Evolutionary conservation across 352 stramenopile species (phyloP), one percentile per base, ranked within the genome.

Genomic region (Pythium utonaiense): DNA sequence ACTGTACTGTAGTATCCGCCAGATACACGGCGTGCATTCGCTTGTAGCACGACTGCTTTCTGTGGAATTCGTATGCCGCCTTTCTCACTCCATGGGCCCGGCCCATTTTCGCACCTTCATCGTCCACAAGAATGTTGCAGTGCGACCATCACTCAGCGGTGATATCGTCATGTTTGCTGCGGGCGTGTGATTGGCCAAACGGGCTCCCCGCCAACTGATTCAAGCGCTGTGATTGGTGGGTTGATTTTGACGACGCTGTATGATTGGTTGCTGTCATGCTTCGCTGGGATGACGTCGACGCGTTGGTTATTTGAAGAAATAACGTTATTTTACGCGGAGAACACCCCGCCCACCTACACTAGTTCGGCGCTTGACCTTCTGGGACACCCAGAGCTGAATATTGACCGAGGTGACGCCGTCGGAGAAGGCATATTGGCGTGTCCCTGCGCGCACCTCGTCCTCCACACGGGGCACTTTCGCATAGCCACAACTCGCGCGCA

Each of bases 131-230:
- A 61, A 61, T 31, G 19, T 53, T 59, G 38, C 38, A 19, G 0
- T 0, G 38, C 25, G 24, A 60, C 30, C 50, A 50, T 55, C 58
- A 64, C 41, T 64, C 57, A 49, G 45, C 10, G 17, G 8, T 40
- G 9, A 42, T 49, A 36, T 38, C 27, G 55, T 51, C 40, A 45
- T 31, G 17, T 24, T 38, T 55, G 31, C 21, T 53, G 24, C 30
- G 48, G 27, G 6, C n/a, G 25, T 38, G 6, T 34, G 57, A 64
- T 64, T 64, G 57, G 57, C 16, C 57, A 64, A 64, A 64, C 57
- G 55, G 13, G 19, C 40, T 22, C 21, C n/a, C 38, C 17, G 21
- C 51, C 4, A 19, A n/a, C 14, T 19, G 33, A 22, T 28, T 53
- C 24, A 33, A 21, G 24, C 17, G 14, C 41, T 52, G 3, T 57